Evolutionary conservation across 768 basidiomycete genomes (phyloP), one percentile per base, ranked within the genome.

Genomic region (Inosperma sp.): DNA sequence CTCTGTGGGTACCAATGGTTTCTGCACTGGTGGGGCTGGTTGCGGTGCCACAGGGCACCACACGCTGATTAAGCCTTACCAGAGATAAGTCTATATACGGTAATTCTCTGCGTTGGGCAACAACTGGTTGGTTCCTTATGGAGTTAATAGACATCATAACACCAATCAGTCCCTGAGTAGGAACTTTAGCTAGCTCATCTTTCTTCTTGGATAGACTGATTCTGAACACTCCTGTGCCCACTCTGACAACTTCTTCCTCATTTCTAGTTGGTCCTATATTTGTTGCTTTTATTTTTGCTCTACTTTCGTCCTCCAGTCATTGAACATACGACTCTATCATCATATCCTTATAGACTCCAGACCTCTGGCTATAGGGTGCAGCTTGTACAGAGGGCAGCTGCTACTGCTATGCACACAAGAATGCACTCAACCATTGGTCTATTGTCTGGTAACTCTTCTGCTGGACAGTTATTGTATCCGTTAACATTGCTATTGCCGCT

Each of bases 271-370:
- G 13, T 2, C 40, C 22, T 22, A 14, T 31, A 3, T 27, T 17
- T n/a, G 1, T 33, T 41, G 44, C 33, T 34, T 26, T 23, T 27
- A 16, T 14, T 17, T 50, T 25, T 19, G 9, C 23, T 27, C 12
- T 8, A 30, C 6, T 27, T 33, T 27, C 13, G n/a, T 13, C 39
- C 40, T 49, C 40, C 16, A 21, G 19, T 4, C 13, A 25, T 14
- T 42, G 34, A 22, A 37, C 13, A 2, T 29, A 13, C 0, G 35
- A 21, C 19, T 45, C 55, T 31, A 52, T 56, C 55, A 26, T 56
- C 10, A 45, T 35, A 48, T 44, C 47, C 13, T 51, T 41, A 45
- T 46, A 23, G 26, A 2, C 17, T 12, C 42, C 49, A 30, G 1
- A 17, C 29, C n/a, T 43, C 29, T 2, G 1, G 16, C 10, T 35